Evolutionary conservation across 83 land plant species (phyloP).

Genomic region (Diphasiastrum complanatum): DNA sequence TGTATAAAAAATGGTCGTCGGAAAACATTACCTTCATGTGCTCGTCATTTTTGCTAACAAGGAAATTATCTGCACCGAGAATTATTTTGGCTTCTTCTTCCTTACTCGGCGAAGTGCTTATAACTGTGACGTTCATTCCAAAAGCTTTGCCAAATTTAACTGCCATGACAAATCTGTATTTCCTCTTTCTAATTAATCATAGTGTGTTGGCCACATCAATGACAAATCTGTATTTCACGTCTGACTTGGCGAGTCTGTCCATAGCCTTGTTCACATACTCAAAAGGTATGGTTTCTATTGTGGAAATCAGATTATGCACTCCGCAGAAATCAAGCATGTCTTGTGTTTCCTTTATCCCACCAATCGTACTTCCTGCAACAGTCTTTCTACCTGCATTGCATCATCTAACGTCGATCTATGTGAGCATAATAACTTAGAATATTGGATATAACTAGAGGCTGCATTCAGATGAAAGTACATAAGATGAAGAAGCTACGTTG

Average conservation of each 20-base stretch:
- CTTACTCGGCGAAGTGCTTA: conserved; percentile 21
- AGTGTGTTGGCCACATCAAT: conserved; percentile 55
- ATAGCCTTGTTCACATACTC: conserved; percentile 49
- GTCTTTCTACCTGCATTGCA: conserved; percentile 31
- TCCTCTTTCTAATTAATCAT: too few species aligned
- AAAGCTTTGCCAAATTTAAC: conserved; percentile 24
- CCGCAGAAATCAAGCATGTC: conserved; percentile 63
- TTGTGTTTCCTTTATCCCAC: conserved; percentile 53
- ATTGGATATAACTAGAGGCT: too few species aligned
- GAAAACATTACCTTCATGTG: conserved; percentile 11
- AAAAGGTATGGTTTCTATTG: conserved; percentile 33
- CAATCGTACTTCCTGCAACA: conserved; percentile 48
- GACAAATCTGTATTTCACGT: conserved; percentile 63
- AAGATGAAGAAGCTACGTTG: too few species aligned
- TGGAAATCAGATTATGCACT: conserved; percentile 39
- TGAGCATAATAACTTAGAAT: too few species aligned
- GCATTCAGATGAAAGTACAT: too few species aligned
- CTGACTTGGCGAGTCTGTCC: conserved; percentile 42
- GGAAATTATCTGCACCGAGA: conserved; percentile 19
- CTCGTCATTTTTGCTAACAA: conserved; percentile 19
- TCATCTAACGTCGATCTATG: too few species aligned
- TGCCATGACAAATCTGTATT: too few species aligned
- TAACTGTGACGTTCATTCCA: conserved; percentile 17
- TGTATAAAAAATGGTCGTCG: neutral
- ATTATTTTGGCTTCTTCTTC: conserved; percentile 15